Percentiles rank a stretch among this genome's conserved stretches.
phyloP scores from a whole-genome alignment of 352 stramenopile species.

The Lagenidium sp. region DNA sequence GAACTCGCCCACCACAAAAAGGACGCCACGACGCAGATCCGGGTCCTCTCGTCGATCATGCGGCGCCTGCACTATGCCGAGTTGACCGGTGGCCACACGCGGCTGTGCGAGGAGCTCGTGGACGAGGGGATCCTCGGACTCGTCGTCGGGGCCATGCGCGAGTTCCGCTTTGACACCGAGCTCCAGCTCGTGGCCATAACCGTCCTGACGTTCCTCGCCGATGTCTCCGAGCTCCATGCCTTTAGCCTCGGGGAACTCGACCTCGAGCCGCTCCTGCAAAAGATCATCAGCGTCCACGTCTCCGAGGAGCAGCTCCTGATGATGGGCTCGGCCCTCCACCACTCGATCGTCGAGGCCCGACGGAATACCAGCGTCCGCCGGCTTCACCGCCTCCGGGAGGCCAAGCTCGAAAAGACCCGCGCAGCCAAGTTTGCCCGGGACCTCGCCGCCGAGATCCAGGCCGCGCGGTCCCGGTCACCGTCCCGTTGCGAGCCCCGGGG shows the following conservation, averaged over 20 bases:
- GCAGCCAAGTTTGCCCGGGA: slow-evolving; percentile 22
- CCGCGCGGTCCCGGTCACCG: no score
- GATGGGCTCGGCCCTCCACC: slow-evolving; percentile 24
- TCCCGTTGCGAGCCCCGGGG: no score
- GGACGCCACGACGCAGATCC: slow-evolving; percentile 26
- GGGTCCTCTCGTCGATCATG: slow-evolving; percentile 21
- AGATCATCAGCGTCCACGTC: slow-evolving; percentile 31
- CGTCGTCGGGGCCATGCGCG: slow-evolving; percentile 33
- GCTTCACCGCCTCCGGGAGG: slow-evolving; percentile 23
- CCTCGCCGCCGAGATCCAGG: no score
- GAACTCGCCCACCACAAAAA: slow-evolving; percentile 26
- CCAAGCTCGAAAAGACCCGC: slow-evolving; percentile 21
- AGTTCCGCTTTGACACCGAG: slow-evolving; percentile 51
- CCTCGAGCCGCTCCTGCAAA: slow-evolving; percentile 32
- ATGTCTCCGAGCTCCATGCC: slow-evolving; percentile 39
- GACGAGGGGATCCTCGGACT: slow-evolving; percentile 27
- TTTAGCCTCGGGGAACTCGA: slow-evolving; percentile 48
- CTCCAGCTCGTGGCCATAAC: slow-evolving; percentile 37
- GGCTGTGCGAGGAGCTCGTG: slow-evolving; percentile 29
- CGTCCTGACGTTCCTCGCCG: slow-evolving; percentile 32
- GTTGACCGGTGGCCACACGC: slow-evolving; percentile 12
- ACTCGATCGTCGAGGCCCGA: slow-evolving; percentile 29
- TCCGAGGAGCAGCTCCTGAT: slow-evolving; percentile 33
- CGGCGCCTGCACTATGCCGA: slow-evolving; percentile 23
- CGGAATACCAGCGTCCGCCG: slow-evolving; percentile 23